A percentile compares a stretch with the other conserved stretches of the same genome.
These are phyloP conservation scores for Debaryomyces udenii DNA, from an alignment of 1,139 yeast genomes.

Conservation along the genomic window DNA sequence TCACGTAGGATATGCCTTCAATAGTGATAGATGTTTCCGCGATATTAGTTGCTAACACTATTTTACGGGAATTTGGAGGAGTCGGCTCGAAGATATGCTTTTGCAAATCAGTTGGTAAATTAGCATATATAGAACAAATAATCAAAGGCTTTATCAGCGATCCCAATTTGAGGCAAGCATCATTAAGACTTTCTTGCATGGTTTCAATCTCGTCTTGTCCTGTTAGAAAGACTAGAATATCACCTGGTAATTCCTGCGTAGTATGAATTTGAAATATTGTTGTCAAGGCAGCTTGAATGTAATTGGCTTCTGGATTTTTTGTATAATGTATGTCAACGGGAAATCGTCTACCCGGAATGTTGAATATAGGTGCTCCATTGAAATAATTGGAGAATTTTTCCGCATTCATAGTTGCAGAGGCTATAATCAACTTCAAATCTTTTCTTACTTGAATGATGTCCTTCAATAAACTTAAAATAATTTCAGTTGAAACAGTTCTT, in stretches of 20 bases:
- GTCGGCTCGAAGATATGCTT: slow-evolving; percentile 85
- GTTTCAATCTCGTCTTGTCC: slow-evolving; percentile 77
- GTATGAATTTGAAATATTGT: slow-evolving; percentile 81
- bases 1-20: slow-evolving; percentile 85
- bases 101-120: slow-evolving; percentile 83
- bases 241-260: slow-evolving; percentile 68
- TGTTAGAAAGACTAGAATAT: slow-evolving; percentile 78
- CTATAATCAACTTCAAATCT: slow-evolving; percentile 73
- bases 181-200: slow-evolving; percentile 70
- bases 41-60: slow-evolving; percentile 91
- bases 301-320: slow-evolving; percentile 85
- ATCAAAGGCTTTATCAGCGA: slow-evolving; percentile 63
- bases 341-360: slow-evolving; percentile 85
- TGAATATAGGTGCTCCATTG: slow-evolving; percentile 80
- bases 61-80: slow-evolving; percentile 76
- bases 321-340: slow-evolving; percentile 90
- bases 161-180: slow-evolving; percentile 68
- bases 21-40: slow-evolving; percentile 97
- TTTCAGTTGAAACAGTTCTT: slow-evolving; percentile 89
- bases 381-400: slow-evolving; percentile 80
- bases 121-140: slow-evolving; percentile 90
- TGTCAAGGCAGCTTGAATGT: slow-evolving; percentile 83
- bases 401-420: slow-evolving; percentile 95
- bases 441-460: slow-evolving; percentile 65
- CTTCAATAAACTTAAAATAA: slow-evolving; percentile 79